A percentile compares a stretch with the other conserved stretches of the same genome.
These are phyloP conservation scores for Akanthomyces muscarius DNA, from an alignment of 2,329 filamentous ascomycete species.

Conservation along the genomic window DNA sequence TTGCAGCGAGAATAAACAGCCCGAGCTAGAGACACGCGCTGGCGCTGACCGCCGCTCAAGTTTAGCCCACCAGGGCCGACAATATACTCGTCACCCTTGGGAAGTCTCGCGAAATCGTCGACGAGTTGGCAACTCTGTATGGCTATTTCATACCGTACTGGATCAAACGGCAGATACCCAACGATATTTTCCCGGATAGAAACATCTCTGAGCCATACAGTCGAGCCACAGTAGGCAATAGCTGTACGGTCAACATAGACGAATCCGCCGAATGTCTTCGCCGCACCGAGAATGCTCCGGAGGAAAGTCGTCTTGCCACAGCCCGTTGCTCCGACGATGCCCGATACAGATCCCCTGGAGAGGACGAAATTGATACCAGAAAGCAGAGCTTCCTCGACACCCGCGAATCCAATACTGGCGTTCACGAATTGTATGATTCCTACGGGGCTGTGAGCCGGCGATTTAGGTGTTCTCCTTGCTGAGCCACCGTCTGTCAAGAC, in stretches of 20 bases:
- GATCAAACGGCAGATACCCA: background rate
- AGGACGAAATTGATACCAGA: background rate
- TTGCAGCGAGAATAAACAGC: background rate
- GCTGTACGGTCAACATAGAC: background rate
- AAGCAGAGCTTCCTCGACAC: background rate
- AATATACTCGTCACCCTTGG: background rate
- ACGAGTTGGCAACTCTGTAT: background rate
- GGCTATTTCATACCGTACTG: background rate
- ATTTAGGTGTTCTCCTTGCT: background rate
- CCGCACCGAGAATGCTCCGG: background rate
- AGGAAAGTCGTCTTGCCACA: background rate
- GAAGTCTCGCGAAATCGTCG: background rate
- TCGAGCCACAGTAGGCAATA: background rate
- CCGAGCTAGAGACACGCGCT: background rate
- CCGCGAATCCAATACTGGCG: background rate
- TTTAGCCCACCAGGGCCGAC: background rate
- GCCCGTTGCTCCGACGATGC: background rate
- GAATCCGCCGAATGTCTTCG: background rate
- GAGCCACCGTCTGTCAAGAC: background rate
- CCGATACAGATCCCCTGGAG: background rate
- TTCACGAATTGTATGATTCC: background rate
- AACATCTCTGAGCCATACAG: background rate
- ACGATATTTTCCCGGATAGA: slow-evolving; percentile 1
- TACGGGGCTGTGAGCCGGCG: background rate
- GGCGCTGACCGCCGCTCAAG: background rate